A percentile compares a stretch with the other conserved stretches of the same genome.
Evolutionary conservation across 192 early-diverging fungal genomes (phyloP).

Genomic region (Gaertneriomyces semiglobifer): DNA sequence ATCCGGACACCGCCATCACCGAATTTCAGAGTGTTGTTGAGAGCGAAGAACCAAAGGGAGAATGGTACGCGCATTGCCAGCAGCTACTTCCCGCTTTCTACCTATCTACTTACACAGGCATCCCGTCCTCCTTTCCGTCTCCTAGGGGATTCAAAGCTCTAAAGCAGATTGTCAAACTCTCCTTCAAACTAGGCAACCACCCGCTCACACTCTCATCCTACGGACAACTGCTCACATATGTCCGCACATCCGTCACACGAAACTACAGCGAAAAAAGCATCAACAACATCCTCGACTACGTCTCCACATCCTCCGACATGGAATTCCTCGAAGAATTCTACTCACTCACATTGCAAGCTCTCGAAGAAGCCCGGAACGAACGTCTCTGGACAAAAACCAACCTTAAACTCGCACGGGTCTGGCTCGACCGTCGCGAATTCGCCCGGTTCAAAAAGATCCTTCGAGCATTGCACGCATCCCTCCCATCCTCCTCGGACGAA

Average conservation of each 20-base stretch:
- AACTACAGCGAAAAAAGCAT: slow-evolving; percentile 89
- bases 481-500: slow-evolving; percentile 57
- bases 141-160: slow-evolving; percentile 83
- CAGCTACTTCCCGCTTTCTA: background rate
- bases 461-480: slow-evolving; percentile 66
- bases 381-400: slow-evolving; percentile 84
- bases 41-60: slow-evolving; percentile 74
- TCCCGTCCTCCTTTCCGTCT: background rate
- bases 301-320: slow-evolving; percentile 73
- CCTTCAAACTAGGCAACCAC: slow-evolving; percentile 63
- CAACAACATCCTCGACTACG: slow-evolving; percentile 83
- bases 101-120: background rate
- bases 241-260: slow-evolving; percentile 71
- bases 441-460: slow-evolving; percentile 71
- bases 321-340: slow-evolving; percentile 82
- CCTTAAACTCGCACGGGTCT: slow-evolving; percentile 79
- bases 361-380: slow-evolving; percentile 83
- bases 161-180: slow-evolving; percentile 83
- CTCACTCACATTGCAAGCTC: slow-evolving; percentile 63
- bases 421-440: slow-evolving; percentile 79
- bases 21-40: slow-evolving; percentile 78
- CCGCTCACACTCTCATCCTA: slow-evolving; percentile 72
- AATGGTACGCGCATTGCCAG: slow-evolving; percentile 57
- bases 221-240: slow-evolving; percentile 68
- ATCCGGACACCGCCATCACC: slow-evolving; percentile 64